Evolutionary conservation across 768 basidiomycete species (phyloP), one percentile per base, ranked within the genome.

Genomic region (Crepidotus variabilis): DNA sequence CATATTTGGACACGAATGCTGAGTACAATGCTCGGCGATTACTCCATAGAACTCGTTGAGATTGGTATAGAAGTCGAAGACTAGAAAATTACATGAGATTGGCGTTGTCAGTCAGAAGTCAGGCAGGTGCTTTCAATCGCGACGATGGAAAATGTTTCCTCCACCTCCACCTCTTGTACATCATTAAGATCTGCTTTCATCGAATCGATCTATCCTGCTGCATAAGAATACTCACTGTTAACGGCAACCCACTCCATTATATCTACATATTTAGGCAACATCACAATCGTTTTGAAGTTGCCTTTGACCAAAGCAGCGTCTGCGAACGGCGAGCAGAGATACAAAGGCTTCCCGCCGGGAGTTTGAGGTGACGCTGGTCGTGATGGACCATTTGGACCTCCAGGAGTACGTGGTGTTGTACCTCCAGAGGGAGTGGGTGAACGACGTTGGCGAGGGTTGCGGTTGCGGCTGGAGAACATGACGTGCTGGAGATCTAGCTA

Each of bases 201-300:
- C 3, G 28, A 8, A 28, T 28, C 28, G 28, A 28, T 28, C 28
- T 28, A 28, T 28, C 28, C 28, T 28, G 8, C 13, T 43, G 16
- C 56, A 55, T 21, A 6, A 14, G 35, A 52, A 49, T 53, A 81
- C 87, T 67, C 64, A 96, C 94, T 84, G 65, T 96, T 96, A 45
- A 94, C 89, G 10, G 94, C 94, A 24, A 96, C 94, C 94, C 94
- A 97, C 68, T 97, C 94, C 81, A 93, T 95, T 56, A 92, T 87
- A 67, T 96, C 93, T 24, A 92, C 88, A 63, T 95, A 97, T 70
- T 96, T 97, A 6, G 96, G 96, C 53, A 94, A 80, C 73, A 94
- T 90, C 56, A 98, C 94, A 65, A 98, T 98, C 2, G 94, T 97
- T 77, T 96, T 98, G 78, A 97, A 98, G 72, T 94, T 97, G 21